Evolutionary conservation across 2,329 filamentous ascomycete species (phyloP).

Genomic region (Cordyceps farinosa): DNA sequence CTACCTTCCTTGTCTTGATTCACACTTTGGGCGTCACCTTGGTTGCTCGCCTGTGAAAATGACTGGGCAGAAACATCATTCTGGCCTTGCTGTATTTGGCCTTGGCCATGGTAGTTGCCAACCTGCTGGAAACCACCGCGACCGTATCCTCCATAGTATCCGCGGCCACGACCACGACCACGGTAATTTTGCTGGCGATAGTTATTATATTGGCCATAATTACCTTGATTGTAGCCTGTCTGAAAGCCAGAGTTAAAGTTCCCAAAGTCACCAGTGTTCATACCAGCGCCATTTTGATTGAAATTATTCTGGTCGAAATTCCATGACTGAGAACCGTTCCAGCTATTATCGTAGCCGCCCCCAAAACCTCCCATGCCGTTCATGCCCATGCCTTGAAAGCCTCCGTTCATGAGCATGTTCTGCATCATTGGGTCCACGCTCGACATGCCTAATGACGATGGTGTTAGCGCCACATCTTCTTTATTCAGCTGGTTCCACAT

Average conservation of each 20-base stretch:
- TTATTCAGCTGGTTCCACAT: conserved; percentile 36
- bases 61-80: conserved; percentile 8
- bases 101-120: conserved; percentile 34
- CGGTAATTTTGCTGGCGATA: conserved; percentile 65
- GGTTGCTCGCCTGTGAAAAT: conserved; percentile 27
- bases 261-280: conserved; percentile 77
- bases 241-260: conserved; percentile 73
- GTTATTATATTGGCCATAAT: conserved; percentile 81
- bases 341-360: conserved; percentile 70
- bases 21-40: conserved; percentile 14
- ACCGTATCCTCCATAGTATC: conserved; percentile 53
- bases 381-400: conserved; percentile 75
- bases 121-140: conserved; percentile 53
- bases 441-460: conserved; percentile 62
- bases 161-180: conserved; percentile 63
- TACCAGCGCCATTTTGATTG: conserved; percentile 80
- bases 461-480: background rate
- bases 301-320: conserved; percentile 85
- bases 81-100: conserved; percentile 27
- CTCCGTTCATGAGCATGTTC: conserved; percentile 75
- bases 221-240: conserved; percentile 78
- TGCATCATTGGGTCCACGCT: conserved; percentile 81
- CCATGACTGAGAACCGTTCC: conserved; percentile 79
- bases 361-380: conserved; percentile 73
- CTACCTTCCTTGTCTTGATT: conserved; percentile 11